Conservation (phyloP, 2,329 filamentous ascomycete species). For the Podosphaera aphanis region DNA sequence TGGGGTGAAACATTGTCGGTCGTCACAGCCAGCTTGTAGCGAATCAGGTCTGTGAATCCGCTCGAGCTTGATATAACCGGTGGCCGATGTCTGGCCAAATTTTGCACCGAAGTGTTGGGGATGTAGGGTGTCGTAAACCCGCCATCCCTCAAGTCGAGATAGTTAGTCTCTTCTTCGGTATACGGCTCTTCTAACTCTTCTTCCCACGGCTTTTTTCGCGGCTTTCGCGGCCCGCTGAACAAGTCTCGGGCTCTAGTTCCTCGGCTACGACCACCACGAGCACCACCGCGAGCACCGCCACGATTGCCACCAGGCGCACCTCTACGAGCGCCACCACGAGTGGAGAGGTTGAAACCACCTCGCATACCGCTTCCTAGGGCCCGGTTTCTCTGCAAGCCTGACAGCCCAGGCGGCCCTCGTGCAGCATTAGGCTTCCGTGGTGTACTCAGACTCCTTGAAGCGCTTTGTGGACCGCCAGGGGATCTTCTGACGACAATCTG, state of each 20-base stretch:
- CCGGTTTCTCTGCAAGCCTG: too few species aligned
- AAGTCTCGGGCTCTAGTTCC: background rate
- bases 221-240: background rate
- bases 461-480: background rate
- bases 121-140: slow-evolving; percentile 11
- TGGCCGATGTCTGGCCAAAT: slow-evolving; percentile 8
- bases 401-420: background rate
- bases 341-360: too few species aligned
- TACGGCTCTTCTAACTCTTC: slow-evolving; percentile 6
- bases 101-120: slow-evolving; percentile 9
- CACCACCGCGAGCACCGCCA: background rate
- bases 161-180: slow-evolving; percentile 9
- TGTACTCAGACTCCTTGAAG: background rate
- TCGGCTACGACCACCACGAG: background rate
- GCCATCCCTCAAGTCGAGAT: slow-evolving; percentile 7
- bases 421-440: background rate
- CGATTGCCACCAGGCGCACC: slow-evolving; percentile 4
- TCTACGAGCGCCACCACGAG: slow-evolving; percentile 3
- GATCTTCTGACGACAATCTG: background rate
- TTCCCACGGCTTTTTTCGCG: slow-evolving; percentile 2
- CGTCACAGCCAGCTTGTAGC: slow-evolving; percentile 11
- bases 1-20: slow-evolving; percentile 7
- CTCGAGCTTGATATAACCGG: slow-evolving; percentile 8
- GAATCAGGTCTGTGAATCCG: slow-evolving; percentile 10
- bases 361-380: slow-evolving; percentile 11